Percentiles rank a stretch among this genome's conserved stretches.
phyloP scores from a whole-genome alignment of 2,329 filamentous ascomycete species.

The Bisporella sp. region DNA sequence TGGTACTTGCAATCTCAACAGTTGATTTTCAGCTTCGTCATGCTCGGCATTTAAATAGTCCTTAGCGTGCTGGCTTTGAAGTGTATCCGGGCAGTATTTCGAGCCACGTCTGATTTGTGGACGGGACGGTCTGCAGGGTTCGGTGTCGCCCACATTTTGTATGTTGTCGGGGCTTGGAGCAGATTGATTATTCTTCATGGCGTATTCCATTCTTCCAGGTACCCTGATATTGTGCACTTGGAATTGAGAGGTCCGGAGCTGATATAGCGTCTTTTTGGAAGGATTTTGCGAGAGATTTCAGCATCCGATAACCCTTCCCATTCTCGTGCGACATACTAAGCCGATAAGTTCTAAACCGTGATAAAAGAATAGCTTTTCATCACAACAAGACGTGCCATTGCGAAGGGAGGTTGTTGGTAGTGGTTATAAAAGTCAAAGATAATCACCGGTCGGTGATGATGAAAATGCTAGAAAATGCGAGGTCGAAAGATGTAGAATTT shows the following conservation, averaged over 20 bases:
- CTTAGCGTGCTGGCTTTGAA: neutral
- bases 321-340: too few relatives aligned
- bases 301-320: neutral
- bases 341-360: too few relatives aligned
- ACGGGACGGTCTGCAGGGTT: neutral
- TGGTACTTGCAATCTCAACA: neutral
- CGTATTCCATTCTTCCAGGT: neutral
- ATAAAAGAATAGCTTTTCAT: too few relatives aligned
- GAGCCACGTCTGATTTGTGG: neutral
- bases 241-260: neutral
- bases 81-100: neutral
- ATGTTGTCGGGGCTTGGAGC: too few relatives aligned
- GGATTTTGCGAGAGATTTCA: neutral
- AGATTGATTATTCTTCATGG: too few relatives aligned
- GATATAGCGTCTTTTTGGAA: neutral
- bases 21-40: neutral
- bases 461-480: too few relatives aligned
- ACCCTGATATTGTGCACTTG: neutral
- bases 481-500: too few relatives aligned
- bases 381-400: too few relatives aligned
- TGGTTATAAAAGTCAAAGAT: too few relatives aligned
- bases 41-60: neutral
- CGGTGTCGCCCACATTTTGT: too few relatives aligned
- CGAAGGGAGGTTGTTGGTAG: too few relatives aligned
- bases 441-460: too few relatives aligned